Conservation (phyloP, 306 rosid species). For the Sphenostylis stenocarpa region DNA sequence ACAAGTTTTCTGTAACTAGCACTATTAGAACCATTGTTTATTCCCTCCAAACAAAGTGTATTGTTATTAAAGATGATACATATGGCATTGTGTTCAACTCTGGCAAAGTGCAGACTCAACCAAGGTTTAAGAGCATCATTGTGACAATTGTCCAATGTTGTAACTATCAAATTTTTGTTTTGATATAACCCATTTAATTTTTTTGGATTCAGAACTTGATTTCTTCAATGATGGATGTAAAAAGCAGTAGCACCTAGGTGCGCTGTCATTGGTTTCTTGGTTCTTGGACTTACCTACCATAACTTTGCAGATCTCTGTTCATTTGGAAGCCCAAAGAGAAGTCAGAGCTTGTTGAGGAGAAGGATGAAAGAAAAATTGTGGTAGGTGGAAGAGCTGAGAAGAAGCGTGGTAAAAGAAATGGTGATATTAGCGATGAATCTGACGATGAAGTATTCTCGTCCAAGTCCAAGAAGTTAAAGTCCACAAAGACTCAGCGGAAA, state of each 20-base stretch:
- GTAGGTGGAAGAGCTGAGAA: conserved; percentile 47
- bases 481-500: conserved; percentile 40
- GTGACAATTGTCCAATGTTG: neutral
- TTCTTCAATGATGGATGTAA: neutral
- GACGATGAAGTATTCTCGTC: conserved; percentile 54
- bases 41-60: neutral
- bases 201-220: neutral
- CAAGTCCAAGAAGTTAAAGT: conserved; percentile 50
- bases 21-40: neutral
- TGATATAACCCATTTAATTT: neutral
- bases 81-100: neutral
- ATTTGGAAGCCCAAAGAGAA: conserved; percentile 87
- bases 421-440: conserved; percentile 53
- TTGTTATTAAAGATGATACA: neutral
- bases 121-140: neutral
- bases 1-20: neutral
- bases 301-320: conserved; percentile 67
- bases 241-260: neutral
- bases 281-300: conserved; percentile 20
- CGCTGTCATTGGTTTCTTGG: conserved; percentile 1
- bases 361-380: conserved; percentile 57
- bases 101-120: neutral
- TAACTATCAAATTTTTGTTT: neutral
- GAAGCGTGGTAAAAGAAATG: conserved; percentile 57
- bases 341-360: conserved; percentile 53